Evolutionary conservation across 2,329 filamentous ascomycete species (phyloP).

Genomic region (Pseudogymnoascus sp.): DNA sequence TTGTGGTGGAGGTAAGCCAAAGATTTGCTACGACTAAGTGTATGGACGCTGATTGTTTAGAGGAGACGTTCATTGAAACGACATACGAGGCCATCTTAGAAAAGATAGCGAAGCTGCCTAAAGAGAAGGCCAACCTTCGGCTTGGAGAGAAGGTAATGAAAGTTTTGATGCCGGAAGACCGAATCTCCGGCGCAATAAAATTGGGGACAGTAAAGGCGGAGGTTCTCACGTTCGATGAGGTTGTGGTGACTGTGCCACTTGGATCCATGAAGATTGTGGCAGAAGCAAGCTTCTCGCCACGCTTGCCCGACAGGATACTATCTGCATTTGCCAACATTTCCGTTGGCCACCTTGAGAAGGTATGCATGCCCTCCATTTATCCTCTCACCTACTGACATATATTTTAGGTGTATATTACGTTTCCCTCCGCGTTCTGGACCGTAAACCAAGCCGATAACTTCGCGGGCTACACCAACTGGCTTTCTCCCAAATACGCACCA

Average conservation of each 20-base stretch:
- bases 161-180: constrained; percentile 12
- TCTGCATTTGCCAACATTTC: constrained; percentile 42
- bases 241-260: constrained; percentile 44
- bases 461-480: constrained; percentile 52
- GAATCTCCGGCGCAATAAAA: constrained; percentile 6
- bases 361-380: constrained; percentile 18
- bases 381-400: neutral
- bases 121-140: constrained; percentile 18
- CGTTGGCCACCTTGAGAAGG: constrained; percentile 43
- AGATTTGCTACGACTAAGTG: neutral
- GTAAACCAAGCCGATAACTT: constrained; percentile 13
- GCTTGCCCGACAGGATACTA: constrained; percentile 34
- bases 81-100: constrained; percentile 26
- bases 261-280: constrained; percentile 40
- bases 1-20: constrained; percentile 39
- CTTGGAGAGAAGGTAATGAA: constrained; percentile 20
- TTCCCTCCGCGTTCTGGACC: constrained; percentile 55
- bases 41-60: constrained; percentile 4
- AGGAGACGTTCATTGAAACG: constrained; percentile 17
- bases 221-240: constrained; percentile 29
- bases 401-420: constrained; percentile 38
- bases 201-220: constrained; percentile 17
- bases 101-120: constrained; percentile 22
- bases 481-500: constrained; percentile 47
- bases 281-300: constrained; percentile 34